These are phyloP conservation scores for Eimeria tenella DNA, from an alignment of 169 alveolate species.

Conservation along the genomic window DNA sequence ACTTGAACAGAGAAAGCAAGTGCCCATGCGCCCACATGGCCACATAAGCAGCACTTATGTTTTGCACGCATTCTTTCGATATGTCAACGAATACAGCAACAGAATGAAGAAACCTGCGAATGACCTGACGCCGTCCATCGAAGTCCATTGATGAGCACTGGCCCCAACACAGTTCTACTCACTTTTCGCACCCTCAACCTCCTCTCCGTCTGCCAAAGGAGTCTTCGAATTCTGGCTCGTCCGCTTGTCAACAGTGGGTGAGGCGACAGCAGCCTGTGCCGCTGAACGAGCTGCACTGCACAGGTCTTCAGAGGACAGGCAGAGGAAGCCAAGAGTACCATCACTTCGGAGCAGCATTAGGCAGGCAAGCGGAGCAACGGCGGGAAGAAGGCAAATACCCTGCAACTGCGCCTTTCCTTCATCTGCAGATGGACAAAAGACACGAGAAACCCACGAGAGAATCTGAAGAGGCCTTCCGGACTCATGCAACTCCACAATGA, in stretches of 20 bases:
- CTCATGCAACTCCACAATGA: neutral
- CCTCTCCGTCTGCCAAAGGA: neutral
- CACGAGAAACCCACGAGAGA: neutral
- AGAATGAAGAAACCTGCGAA: too few species aligned
- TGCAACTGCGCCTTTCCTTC: constrained; percentile 2
- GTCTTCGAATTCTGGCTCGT: neutral
- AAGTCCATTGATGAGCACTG: too few species aligned
- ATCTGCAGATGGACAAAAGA: neutral
- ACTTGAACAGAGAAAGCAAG: neutral
- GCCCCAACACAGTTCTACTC: neutral
- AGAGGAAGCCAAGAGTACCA: constrained; percentile 22
- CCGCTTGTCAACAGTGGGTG: neutral
- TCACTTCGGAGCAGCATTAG: constrained; percentile 29
- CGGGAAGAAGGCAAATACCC: constrained; percentile 15
- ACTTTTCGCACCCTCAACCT: neutral
- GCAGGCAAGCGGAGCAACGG: constrained; percentile 2
- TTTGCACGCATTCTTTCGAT: too few species aligned
- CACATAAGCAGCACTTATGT: too few species aligned
- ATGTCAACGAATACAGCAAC: too few species aligned
- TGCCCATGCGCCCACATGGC: neutral
- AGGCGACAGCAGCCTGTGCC: neutral
- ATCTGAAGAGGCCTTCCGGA: neutral
- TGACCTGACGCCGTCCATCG: too few species aligned
- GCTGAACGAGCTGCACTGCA: neutral
- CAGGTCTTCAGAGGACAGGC: constrained; percentile 4